Percentiles rank a stretch among this genome's conserved stretches.
Evolutionary conservation across 179 eudicot genomes (phyloP).

Genomic region (Heliamphora pulchella): DNA sequence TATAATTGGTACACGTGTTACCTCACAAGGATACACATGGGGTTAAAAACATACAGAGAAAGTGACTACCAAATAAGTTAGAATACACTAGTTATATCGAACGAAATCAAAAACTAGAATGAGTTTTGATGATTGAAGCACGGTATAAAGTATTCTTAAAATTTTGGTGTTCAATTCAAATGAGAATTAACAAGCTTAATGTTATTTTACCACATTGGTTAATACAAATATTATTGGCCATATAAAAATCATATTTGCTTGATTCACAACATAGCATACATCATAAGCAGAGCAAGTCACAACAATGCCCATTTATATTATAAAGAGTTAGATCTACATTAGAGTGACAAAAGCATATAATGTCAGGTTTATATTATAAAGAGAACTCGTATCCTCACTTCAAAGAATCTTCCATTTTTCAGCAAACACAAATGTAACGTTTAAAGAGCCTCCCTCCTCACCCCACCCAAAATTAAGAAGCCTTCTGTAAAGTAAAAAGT

Average conservation of each 20-base stretch:
- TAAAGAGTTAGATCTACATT: too few relatives aligned
- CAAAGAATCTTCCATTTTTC: neutral
- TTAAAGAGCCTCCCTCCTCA: neutral
- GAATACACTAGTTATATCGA: too few relatives aligned
- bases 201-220: neutral
- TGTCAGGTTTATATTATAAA: neutral
- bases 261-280: neutral
- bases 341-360: neutral
- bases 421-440: neutral
- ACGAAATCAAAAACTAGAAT: too few relatives aligned
- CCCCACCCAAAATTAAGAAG: neutral
- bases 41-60: too few relatives aligned
- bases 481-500: neutral
- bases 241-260: neutral
- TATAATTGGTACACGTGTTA: too few relatives aligned
- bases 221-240: neutral
- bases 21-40: too few relatives aligned
- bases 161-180: neutral
- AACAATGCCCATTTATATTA: neutral
- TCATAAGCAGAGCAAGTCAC: neutral
- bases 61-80: too few relatives aligned
- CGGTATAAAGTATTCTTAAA: too few relatives aligned
- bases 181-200: neutral
- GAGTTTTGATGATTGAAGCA: too few relatives aligned
- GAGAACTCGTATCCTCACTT: neutral